Evolutionary conservation across 2,329 filamentous ascomycete species (phyloP).

Genomic region (Penicillium freii): DNA sequence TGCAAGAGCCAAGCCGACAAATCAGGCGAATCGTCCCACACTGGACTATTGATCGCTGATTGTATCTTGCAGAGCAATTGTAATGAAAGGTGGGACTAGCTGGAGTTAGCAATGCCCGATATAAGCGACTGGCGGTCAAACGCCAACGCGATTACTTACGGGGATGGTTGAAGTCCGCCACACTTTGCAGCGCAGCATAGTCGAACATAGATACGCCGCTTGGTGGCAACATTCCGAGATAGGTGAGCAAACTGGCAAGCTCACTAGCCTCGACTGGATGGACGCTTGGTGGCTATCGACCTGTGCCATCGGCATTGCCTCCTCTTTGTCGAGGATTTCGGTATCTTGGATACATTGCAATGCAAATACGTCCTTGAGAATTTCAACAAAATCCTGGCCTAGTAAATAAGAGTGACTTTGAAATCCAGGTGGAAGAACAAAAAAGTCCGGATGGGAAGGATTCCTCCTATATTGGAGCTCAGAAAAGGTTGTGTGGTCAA

Average conservation of each 20-base stretch:
- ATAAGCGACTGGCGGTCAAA: not conserved
- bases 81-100: not conserved
- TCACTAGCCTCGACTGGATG: not conserved
- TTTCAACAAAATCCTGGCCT: not conserved
- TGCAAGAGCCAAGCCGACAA: not conserved
- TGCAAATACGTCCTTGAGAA: not conserved
- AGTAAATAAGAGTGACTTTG: not conserved
- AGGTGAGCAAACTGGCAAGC: not conserved
- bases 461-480: not conserved
- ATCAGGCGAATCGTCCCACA: not conserved
- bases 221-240: not conserved
- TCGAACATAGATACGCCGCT: not conserved
- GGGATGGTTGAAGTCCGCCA: not conserved
- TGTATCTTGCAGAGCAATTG: not conserved
- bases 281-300: not conserved
- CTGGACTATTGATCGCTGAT: not conserved
- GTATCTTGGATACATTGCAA: not conserved
- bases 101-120: not conserved
- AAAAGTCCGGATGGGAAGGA: not conserved
- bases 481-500: not conserved
- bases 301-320: not conserved
- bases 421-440: not conserved
- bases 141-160: not conserved
- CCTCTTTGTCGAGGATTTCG: not conserved
- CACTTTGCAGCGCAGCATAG: not conserved